phyloP scores from a whole-genome alignment of 108 stramenopile genomes.

The Fragilaria radians region DNA sequence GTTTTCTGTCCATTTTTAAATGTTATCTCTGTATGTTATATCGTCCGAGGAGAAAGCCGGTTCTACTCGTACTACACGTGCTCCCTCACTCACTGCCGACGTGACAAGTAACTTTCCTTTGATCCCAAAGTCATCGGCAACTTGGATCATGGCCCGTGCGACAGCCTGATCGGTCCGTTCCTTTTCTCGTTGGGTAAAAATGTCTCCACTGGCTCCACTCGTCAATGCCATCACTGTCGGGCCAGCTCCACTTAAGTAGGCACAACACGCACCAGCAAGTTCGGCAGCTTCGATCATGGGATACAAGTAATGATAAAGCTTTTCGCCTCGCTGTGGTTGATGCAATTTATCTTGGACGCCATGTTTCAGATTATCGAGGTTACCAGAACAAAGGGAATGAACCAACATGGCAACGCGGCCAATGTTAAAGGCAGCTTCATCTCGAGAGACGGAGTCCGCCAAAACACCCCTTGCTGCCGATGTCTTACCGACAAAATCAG shows the following conservation, averaged over 20 bases:
- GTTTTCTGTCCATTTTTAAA: constrained; percentile 38
- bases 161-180: constrained; percentile 91
- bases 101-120: constrained; percentile 78
- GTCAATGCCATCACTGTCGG: constrained; percentile 98
- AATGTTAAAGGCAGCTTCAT: constrained; percentile 95
- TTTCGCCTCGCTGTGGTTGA: constrained; percentile 93
- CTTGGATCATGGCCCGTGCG: constrained; percentile 91
- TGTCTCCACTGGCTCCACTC: constrained; percentile 93
- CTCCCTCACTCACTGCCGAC: constrained; percentile 71
- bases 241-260: constrained; percentile 92
- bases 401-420: constrained; percentile 94
- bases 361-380: constrained; percentile 87
- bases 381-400: constrained; percentile 82
- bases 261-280: constrained; percentile 89
- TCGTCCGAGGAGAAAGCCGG: constrained; percentile 80
- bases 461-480: constrained; percentile 85
- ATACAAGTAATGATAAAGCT: constrained; percentile 88
- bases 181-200: constrained; percentile 94
- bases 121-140: constrained; percentile 70
- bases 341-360: constrained; percentile 94
- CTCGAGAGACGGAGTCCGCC: constrained; percentile 56
- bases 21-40: constrained; percentile 81
- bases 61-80: constrained; percentile 73
- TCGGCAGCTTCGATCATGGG: constrained; percentile 94
- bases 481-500: constrained; percentile 95